These are phyloP conservation scores for Avena atlantica DNA, from an alignment of 176 grass and related monocot genomes.

Conservation along the genomic window DNA sequence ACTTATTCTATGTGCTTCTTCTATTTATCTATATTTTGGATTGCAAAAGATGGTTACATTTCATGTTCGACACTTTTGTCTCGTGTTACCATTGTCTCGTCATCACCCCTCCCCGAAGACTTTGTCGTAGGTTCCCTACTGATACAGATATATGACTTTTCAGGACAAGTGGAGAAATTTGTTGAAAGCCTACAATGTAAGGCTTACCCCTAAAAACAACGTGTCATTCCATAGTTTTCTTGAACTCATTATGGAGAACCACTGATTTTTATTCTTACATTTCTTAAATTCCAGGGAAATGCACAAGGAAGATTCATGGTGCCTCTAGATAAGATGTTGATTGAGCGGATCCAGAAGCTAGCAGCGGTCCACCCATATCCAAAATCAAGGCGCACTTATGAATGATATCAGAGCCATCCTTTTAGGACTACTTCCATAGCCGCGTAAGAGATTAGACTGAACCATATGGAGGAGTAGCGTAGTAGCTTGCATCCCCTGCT, in stretches of 20 bases:
- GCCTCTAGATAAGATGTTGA: background rate
- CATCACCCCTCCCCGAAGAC: background rate
- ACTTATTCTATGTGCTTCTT: background rate
- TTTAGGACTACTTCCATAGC: no score
- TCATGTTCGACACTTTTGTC: background rate
- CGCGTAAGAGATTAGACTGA: no score
- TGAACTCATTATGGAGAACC: background rate
- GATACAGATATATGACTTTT: background rate
- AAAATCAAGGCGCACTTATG: background rate
- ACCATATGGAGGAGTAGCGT: no score
- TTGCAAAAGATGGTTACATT: background rate
- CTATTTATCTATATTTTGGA: background rate
- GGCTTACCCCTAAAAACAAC: background rate
- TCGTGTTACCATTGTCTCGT: background rate
- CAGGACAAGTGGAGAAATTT: slow-evolving; percentile 4
- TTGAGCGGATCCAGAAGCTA: background rate
- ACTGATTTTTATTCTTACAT: background rate
- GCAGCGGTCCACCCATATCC: background rate
- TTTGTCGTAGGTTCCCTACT: background rate
- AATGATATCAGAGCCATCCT: background rate
- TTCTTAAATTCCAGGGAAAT: background rate
- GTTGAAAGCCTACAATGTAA: background rate
- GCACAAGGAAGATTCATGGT: background rate
- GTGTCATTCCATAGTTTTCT: background rate
- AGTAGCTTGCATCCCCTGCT: no score